phyloP scores from a whole-genome alignment of 257 asterid species.

The Datura wrightii region DNA sequence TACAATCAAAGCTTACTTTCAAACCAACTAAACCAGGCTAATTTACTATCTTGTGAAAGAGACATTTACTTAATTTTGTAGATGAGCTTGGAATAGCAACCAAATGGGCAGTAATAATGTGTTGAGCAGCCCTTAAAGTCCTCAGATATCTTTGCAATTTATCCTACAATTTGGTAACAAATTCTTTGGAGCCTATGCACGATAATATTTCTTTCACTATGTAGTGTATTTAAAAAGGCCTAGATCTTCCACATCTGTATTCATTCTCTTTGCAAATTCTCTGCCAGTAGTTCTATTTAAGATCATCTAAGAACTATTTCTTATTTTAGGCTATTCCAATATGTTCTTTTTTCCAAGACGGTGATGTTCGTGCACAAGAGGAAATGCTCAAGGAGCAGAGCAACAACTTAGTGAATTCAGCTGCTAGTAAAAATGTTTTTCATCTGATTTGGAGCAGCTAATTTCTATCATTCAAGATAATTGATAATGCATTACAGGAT shows the following conservation, averaged over 20 bases:
- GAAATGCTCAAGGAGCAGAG: slow-evolving; percentile 91
- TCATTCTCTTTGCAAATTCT: not conserved
- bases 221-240: not conserved
- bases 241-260: not conserved
- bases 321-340: not conserved
- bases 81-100: not conserved
- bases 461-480: slow-evolving; percentile 17
- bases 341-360: slow-evolving; percentile 52
- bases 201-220: not conserved
- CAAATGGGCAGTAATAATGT: not conserved
- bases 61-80: not conserved
- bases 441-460: slow-evolving; percentile 78
- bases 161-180: not conserved
- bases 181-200: not conserved
- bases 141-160: not conserved
- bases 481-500: not conserved
- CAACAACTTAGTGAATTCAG: slow-evolving; percentile 62
- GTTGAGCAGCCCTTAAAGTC: not conserved
- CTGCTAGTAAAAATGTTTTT: slow-evolving; percentile 90
- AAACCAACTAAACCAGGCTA: not conserved
- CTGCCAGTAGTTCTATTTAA: not conserved
- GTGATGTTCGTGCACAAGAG: slow-evolving; percentile 74
- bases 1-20: not conserved
- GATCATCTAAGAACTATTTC: slow-evolving; percentile 15
- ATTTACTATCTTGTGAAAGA: not conserved